Evolutionary conservation across 1,284 basidiomycete species (phyloP).

Genomic region (Ustilago xerochloae): DNA sequence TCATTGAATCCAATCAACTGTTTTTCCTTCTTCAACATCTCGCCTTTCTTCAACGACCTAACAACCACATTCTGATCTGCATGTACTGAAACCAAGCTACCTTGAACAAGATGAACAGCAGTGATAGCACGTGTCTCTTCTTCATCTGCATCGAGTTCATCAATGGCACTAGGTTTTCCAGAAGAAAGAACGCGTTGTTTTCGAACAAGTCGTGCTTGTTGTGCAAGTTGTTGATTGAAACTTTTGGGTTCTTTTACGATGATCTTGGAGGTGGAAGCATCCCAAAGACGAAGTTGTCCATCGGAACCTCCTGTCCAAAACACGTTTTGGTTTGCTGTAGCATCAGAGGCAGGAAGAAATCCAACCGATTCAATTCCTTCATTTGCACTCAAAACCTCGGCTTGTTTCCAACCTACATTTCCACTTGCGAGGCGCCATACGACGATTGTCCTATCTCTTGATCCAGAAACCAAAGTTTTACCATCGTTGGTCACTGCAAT

Average conservation of each 20-base stretch:
- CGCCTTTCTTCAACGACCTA: constrained; percentile 70
- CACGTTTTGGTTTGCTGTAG: constrained; percentile 73
- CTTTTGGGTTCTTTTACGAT: constrained; percentile 26
- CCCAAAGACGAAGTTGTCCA: constrained; percentile 59
- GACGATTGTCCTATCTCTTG: constrained; percentile 59
- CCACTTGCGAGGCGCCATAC: constrained; percentile 42
- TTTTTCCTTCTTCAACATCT: constrained; percentile 71
- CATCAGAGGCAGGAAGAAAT: constrained; percentile 41
- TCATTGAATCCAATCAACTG: constrained; percentile 98
- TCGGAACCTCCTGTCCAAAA: constrained; percentile 62
- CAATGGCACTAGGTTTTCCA: constrained; percentile 1
- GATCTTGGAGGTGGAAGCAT: constrained; percentile 33
- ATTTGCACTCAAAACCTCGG: constrained; percentile 54
- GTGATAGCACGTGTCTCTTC: constrained; percentile 60
- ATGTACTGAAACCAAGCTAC: constrained; percentile 78
- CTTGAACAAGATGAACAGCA: constrained; percentile 48
- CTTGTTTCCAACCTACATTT: constrained; percentile 51
- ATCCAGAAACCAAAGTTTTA: constrained; percentile 48
- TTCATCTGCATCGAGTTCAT: constrained; percentile 30
- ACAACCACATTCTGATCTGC: constrained; percentile 97
- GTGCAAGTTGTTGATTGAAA: constrained; percentile 32
- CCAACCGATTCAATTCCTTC: constrained; percentile 63
- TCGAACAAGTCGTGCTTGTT: constrained; percentile 3
- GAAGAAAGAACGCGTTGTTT: constrained; percentile 7
- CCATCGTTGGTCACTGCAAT: constrained; percentile 57